Percentiles rank a stretch among this genome's conserved stretches.
phyloP scores from a whole-genome alignment of 2,329 filamentous ascomycete species.

The Graphilbum ipis-grandicollis region DNA sequence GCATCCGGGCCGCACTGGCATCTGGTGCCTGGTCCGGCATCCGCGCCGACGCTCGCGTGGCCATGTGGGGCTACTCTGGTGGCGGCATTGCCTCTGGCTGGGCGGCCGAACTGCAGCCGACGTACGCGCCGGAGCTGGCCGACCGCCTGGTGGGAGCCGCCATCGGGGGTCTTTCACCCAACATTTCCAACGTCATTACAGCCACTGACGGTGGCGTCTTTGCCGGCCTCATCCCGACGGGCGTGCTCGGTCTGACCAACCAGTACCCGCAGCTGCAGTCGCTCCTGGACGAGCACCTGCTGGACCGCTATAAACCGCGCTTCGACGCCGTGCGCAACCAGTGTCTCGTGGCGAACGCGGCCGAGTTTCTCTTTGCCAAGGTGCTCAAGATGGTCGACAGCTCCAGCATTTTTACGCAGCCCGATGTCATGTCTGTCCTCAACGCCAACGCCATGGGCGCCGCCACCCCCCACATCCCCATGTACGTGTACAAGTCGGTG shows the following conservation, averaged over 20 bases:
- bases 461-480: slow-evolving; percentile 23
- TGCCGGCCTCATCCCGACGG: slow-evolving; percentile 12
- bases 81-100: slow-evolving; percentile 27
- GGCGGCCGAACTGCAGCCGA: slow-evolving; percentile 25
- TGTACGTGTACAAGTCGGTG: slow-evolving; percentile 28
- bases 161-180: slow-evolving; percentile 24
- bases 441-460: slow-evolving; percentile 13
- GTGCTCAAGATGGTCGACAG: slow-evolving; percentile 8
- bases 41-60: slow-evolving; percentile 15
- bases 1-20: no score
- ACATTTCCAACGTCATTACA: slow-evolving; percentile 20
- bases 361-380: slow-evolving; percentile 12
- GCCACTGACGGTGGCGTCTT: slow-evolving; percentile 15
- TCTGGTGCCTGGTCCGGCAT: slow-evolving; percentile 12
- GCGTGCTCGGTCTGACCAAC: slow-evolving; percentile 7
- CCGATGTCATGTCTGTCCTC: slow-evolving; percentile 11
- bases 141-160: slow-evolving; percentile 13
- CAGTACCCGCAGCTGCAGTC: slow-evolving; percentile 1
- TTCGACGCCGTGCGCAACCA: slow-evolving; percentile 11
- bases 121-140: slow-evolving; percentile 28
- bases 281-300: neutral
- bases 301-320: slow-evolving; percentile 10
- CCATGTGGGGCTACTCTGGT: slow-evolving; percentile 35
- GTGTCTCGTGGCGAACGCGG: slow-evolving; percentile 22
- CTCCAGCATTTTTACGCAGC: slow-evolving; percentile 1